phyloP scores from a whole-genome alignment of 2,329 filamentous ascomycete genomes.

The Venturiaceae sp. region DNA sequence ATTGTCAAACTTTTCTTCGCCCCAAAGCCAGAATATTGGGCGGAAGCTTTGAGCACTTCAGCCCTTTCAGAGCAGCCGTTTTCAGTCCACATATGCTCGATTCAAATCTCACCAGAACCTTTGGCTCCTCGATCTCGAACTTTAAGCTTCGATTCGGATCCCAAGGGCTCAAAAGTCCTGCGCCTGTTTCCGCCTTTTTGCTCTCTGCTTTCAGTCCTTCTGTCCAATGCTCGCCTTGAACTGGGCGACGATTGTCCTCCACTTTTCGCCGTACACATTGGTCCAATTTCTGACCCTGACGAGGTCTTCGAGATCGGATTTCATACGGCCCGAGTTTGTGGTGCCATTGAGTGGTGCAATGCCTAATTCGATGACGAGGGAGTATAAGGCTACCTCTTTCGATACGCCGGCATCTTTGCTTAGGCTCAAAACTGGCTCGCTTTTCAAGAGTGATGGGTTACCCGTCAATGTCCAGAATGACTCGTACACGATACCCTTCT shows the following conservation, averaged over 20 bases:
- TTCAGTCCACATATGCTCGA: too few relatives aligned
- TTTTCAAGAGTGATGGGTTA: slow-evolving; percentile 42
- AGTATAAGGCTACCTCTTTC: slow-evolving; percentile 43
- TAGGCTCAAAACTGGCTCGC: slow-evolving; percentile 39
- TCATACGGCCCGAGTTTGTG: slow-evolving; percentile 41
- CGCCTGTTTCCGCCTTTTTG: neutral
- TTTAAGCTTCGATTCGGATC: neutral
- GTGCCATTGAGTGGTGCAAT: slow-evolving; percentile 48
- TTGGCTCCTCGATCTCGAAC: too few relatives aligned
- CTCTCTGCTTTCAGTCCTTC: slow-evolving; percentile 6
- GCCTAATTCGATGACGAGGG: slow-evolving; percentile 43
- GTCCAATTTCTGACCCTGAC: slow-evolving; percentile 32
- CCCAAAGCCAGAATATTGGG: neutral
- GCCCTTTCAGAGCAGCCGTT: too few relatives aligned
- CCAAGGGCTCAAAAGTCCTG: neutral
- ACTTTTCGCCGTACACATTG: slow-evolving; percentile 34
- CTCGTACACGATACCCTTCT: slow-evolving; percentile 46
- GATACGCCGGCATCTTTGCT: slow-evolving; percentile 32
- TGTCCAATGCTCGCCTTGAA: slow-evolving; percentile 36
- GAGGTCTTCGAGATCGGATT: slow-evolving; percentile 38
- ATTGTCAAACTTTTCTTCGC: neutral
- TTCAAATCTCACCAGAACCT: too few relatives aligned
- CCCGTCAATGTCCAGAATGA: slow-evolving; percentile 53
- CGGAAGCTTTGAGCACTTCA: too few relatives aligned
- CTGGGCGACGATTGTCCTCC: slow-evolving; percentile 35